Conservation (phyloP, 331 rosid species). For the Stylosanthes scabra region DNA sequence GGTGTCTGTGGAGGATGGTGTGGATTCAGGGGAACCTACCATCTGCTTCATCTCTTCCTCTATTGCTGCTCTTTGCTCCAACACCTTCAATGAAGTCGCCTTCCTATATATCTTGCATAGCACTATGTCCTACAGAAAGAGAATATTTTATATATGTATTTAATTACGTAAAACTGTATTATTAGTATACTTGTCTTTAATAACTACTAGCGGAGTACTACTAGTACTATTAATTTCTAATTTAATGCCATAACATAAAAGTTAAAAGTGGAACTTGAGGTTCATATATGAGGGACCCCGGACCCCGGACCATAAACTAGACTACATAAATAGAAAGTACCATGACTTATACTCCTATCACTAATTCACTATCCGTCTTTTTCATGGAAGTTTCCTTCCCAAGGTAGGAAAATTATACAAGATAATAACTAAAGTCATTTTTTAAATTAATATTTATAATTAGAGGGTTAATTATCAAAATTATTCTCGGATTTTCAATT, state of each 20-base stretch:
- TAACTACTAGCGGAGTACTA: not conserved
- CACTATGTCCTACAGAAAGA: conserved; percentile 65
- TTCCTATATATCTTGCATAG: conserved; percentile 93
- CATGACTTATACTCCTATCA: conserved; percentile 3
- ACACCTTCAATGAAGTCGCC: conserved; percentile 95
- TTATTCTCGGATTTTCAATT: too few relatives aligned
- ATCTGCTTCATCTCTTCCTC: conserved; percentile 71
- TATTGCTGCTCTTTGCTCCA: conserved; percentile 85
- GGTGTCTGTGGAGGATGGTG: conserved; percentile 64
- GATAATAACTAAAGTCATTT: not conserved
- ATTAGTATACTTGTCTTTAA: too few relatives aligned
- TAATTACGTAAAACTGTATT: too few relatives aligned
- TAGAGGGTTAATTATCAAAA: too few relatives aligned
- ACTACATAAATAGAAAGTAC: not conserved
- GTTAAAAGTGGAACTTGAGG: conserved; percentile 2
- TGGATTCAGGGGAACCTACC: conserved; percentile 55
- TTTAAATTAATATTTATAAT: too few relatives aligned
- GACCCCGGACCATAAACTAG: conserved; percentile 11
- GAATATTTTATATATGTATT: too few relatives aligned
- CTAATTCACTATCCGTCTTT: not conserved
- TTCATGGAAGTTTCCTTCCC: conserved; percentile 39
- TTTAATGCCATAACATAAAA: not conserved
- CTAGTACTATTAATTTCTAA: conserved; percentile 3
- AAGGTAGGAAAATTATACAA: not conserved
- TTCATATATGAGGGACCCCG: not conserved